These are phyloP conservation scores for Phanerodontia chrysosporium DNA, from an alignment of 768 basidiomycete genomes.

Conservation along the genomic window DNA sequence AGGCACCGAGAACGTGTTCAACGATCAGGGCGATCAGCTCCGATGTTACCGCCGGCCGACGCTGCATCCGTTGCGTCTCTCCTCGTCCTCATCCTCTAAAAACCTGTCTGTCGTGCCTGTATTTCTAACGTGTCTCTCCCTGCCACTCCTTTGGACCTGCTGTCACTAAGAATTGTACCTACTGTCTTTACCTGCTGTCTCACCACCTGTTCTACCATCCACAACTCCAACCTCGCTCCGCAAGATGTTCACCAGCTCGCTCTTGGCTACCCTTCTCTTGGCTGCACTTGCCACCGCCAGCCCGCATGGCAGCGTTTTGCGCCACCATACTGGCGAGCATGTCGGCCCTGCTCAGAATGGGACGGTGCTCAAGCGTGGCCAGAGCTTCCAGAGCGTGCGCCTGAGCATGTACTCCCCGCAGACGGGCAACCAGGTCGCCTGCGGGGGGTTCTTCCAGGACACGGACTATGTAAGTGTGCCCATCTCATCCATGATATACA, in stretches of 20 bases:
- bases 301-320: background rate
- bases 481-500: background rate
- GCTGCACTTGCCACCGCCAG: background rate
- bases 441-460: background rate
- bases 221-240: no score
- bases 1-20: no score
- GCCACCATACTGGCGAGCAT: background rate
- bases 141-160: background rate
- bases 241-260: background rate
- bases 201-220: background rate
- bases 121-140: background rate
- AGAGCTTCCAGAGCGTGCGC: background rate
- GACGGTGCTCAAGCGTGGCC: background rate
- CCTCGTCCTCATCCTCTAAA: background rate
- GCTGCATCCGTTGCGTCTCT: no score
- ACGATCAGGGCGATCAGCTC: no score
- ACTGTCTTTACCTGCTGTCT: background rate
- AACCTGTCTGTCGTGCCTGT: background rate
- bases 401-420: background rate
- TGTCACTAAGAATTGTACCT: background rate
- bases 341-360: background rate
- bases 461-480: conserved; percentile 4
- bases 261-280: background rate
- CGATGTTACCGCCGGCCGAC: no score
- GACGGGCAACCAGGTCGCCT: conserved; percentile 5